A percentile compares a stretch with the other conserved stretches of the same genome.
Evolutionary conservation across 1,139 yeast genomes (phyloP).

Genomic region (Blastobotrys elegans): DNA sequence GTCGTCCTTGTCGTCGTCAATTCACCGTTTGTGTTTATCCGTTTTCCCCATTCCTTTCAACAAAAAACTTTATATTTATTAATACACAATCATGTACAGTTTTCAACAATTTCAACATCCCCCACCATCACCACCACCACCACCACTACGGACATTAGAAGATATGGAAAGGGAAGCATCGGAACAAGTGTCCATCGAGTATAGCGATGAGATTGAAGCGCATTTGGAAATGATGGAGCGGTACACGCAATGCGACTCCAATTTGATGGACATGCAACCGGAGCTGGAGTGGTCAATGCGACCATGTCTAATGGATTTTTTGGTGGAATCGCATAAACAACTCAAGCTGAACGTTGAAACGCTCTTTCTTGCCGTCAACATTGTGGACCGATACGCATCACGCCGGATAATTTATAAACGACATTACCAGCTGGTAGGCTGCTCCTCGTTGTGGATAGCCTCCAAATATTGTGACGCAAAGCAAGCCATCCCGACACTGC

Average conservation of each 20-base stretch:
- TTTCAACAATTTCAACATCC: not conserved
- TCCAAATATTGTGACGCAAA: conserved; percentile 90
- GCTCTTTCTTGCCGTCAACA: conserved; percentile 69
- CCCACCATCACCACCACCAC: not conserved
- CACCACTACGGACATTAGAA: conserved; percentile 1
- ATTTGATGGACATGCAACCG: conserved; percentile 86
- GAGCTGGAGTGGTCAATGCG: conserved; percentile 93
- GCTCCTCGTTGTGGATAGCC: conserved; percentile 93
- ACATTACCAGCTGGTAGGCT: conserved; percentile 89
- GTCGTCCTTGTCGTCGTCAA: not conserved
- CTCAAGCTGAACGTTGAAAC: conserved; percentile 75
- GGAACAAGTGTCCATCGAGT: conserved; percentile 8
- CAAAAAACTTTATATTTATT: too few relatives aligned
- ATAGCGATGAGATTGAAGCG: conserved; percentile 5
- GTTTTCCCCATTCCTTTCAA: too few relatives aligned
- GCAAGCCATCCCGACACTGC: conserved; percentile 72
- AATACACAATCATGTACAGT: too few relatives aligned
- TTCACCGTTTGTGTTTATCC: not conserved
- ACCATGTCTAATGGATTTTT: conserved; percentile 77
- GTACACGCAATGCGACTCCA: conserved; percentile 31
- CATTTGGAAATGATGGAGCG: conserved; percentile 8
- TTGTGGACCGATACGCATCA: conserved; percentile 88
- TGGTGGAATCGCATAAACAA: conserved; percentile 75
- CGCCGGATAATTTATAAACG: conserved; percentile 85
- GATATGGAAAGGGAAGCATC: conserved; percentile 10